These are phyloP conservation scores for Pichia sp. DNA, from an alignment of 1,139 yeast species.

Conservation along the genomic window DNA sequence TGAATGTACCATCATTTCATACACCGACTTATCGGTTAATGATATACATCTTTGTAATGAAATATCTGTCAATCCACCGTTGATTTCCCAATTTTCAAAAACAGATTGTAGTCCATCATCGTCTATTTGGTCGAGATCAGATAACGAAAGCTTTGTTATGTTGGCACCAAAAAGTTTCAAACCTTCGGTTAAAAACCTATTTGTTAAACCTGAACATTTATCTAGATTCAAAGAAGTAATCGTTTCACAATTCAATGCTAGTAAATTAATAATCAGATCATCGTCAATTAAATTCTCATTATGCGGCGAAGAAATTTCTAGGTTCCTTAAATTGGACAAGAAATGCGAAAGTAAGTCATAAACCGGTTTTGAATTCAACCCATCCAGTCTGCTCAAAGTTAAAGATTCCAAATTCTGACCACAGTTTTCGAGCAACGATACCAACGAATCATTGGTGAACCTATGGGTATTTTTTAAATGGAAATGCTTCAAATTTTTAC, in stretches of 20 bases:
- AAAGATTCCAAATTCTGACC: constrained; percentile 51
- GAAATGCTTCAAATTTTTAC: constrained; percentile 48
- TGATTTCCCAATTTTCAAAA: constrained; percentile 52
- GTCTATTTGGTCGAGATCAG: constrained; percentile 57
- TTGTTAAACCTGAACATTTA: constrained; percentile 74
- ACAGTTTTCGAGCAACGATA: constrained; percentile 60
- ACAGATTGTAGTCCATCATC: constrained; percentile 61
- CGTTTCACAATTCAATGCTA: constrained; percentile 63
- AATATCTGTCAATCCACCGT: constrained; percentile 60
- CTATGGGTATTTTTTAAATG: constrained; percentile 82
- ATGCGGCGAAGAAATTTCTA: constrained; percentile 71
- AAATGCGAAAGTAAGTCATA: constrained; percentile 68
- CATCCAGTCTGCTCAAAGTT: constrained; percentile 68
- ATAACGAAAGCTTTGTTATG: constrained; percentile 53
- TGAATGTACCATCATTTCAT: constrained; percentile 63
- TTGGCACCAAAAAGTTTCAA: constrained; percentile 55
- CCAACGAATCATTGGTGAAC: constrained; percentile 65
- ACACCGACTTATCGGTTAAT: constrained; percentile 60
- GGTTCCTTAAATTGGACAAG: constrained; percentile 48
- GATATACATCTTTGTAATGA: constrained; percentile 65
- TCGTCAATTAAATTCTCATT: constrained; percentile 68
- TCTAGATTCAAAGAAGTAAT: constrained; percentile 59
- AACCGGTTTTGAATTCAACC: constrained; percentile 54
- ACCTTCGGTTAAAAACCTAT: constrained; percentile 57
- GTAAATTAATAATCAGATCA: constrained; percentile 61